Percentiles rank a stretch among this genome's conserved stretches.
These are phyloP conservation scores for Aureobasidium sp. DNA, from an alignment of 2,329 filamentous ascomycete genomes.

Conservation along the genomic window DNA sequence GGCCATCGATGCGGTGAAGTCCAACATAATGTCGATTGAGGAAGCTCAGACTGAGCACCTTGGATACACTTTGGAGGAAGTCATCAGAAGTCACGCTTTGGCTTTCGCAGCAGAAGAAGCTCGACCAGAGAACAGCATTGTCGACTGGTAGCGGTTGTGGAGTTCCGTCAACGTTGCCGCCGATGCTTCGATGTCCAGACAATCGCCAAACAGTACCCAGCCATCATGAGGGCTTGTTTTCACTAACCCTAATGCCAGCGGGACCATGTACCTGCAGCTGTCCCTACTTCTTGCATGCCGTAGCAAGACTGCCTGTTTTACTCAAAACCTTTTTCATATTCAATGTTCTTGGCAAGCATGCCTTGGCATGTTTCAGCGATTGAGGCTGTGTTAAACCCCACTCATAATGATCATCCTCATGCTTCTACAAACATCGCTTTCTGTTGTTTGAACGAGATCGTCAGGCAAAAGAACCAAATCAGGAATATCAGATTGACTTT, in stretches of 20 bases:
- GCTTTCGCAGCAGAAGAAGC: slow-evolving; percentile 94
- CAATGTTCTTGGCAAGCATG: not conserved
- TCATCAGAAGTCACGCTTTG: slow-evolving; percentile 80
- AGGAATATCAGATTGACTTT: not conserved
- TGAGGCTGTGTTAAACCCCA: slow-evolving; percentile 9
- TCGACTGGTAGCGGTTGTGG: slow-evolving; percentile 79
- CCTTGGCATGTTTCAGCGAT: slow-evolving; percentile 9
- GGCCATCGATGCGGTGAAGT: slow-evolving; percentile 74
- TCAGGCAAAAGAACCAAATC: not conserved
- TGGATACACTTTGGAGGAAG: slow-evolving; percentile 79
- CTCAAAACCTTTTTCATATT: not conserved
- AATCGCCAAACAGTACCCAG: not conserved
- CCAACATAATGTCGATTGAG: slow-evolving; percentile 56
- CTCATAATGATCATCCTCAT: not conserved
- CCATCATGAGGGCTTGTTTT: not conserved
- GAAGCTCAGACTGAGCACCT: slow-evolving; percentile 69
- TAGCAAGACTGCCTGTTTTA: not conserved
- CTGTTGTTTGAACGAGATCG: not conserved
- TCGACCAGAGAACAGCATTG: slow-evolving; percentile 58
- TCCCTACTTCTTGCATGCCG: not conserved
- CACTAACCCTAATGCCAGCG: not conserved
- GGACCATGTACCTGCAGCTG: not conserved
- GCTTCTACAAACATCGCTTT: not conserved
- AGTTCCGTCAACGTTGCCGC: slow-evolving; percentile 21
- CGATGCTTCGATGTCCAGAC: not conserved